Evolutionary conservation across 192 early-diverging fungal species (phyloP).

Genomic region (Phlyctochytrium planicorne): DNA sequence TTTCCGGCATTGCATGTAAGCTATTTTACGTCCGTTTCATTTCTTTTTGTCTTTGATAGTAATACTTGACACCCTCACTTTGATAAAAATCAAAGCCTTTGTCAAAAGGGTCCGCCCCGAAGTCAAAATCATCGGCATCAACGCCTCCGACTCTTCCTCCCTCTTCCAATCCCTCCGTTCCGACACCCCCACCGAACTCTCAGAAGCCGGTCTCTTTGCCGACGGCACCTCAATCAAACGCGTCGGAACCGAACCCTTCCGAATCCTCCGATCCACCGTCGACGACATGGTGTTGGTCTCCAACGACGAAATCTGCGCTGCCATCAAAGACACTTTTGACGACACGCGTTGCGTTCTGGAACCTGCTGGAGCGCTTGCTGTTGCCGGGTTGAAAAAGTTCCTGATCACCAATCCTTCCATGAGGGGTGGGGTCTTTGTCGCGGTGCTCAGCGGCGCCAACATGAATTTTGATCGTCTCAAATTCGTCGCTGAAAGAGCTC

Average conservation of each 20-base stretch:
- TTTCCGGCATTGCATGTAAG: conserved; percentile 46
- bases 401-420: conserved; percentile 34
- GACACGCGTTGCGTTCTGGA: conserved; percentile 54
- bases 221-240: conserved; percentile 52
- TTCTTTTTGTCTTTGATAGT: no score
- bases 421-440: conserved; percentile 46
- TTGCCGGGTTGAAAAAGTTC: conserved; percentile 52
- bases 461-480: conserved; percentile 59
- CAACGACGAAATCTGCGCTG: conserved; percentile 49
- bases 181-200: conserved; percentile 37
- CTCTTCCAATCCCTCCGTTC: conserved; percentile 47
- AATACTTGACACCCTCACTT: no score
- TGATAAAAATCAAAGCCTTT: no score
- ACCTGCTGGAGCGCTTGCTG: conserved; percentile 50
- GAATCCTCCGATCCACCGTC: conserved; percentile 28
- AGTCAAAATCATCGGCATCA: conserved; percentile 51
- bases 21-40: conserved; percentile 8
- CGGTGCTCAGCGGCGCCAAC: conserved; percentile 46
- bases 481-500: conserved; percentile 52
- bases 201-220: conserved; percentile 47
- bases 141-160: conserved; percentile 41
- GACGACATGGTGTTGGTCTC: conserved; percentile 51
- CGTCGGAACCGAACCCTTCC: conserved; percentile 39
- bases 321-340: conserved; percentile 20
- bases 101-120: conserved; percentile 52